Evolutionary conservation across 371 early-diverging fungal genomes (phyloP).

Genomic region (Mucor irregularis): DNA sequence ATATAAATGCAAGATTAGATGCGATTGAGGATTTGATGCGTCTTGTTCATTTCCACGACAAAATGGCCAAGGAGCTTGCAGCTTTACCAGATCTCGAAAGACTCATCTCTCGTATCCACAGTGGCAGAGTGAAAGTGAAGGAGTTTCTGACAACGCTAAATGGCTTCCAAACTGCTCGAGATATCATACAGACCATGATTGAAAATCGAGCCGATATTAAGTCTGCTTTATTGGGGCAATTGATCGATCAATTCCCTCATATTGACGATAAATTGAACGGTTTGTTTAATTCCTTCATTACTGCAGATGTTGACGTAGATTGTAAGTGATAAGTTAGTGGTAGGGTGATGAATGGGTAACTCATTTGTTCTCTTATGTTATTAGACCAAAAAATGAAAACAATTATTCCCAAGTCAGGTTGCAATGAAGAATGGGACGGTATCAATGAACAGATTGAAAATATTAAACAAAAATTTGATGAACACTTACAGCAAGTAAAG

Average conservation of each 20-base stretch:
- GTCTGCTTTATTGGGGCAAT: conserved; percentile 43
- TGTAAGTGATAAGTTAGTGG: conserved; percentile 22
- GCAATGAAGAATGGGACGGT: conserved; percentile 78
- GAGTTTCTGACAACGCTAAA: conserved; percentile 71
- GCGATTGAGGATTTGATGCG: conserved; percentile 82
- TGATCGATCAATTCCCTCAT: conserved; percentile 56
- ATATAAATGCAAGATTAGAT: conserved; percentile 87
- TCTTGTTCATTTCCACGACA: conserved; percentile 52
- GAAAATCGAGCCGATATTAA: conserved; percentile 38
- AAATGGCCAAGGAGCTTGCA: conserved; percentile 28
- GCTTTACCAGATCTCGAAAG: conserved; percentile 93
- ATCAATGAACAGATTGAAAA: conserved; percentile 52
- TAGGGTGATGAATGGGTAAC: background rate
- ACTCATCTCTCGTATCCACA: conserved; percentile 87
- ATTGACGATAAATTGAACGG: conserved; percentile 55
- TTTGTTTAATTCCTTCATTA: conserved; percentile 75
- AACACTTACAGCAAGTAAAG: conserved; percentile 64
- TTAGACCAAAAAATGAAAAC: conserved; percentile 49
- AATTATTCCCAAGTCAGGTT: conserved; percentile 74
- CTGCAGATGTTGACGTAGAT: conserved; percentile 69
- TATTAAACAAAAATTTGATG: conserved; percentile 66
- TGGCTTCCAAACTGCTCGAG: conserved; percentile 57
- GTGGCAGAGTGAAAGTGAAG: conserved; percentile 76
- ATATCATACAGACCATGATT: conserved; percentile 34
- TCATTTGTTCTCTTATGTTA: background rate